Conservation (phyloP, 2,329 filamentous ascomycete genomes). For the Cadophora sp. region DNA sequence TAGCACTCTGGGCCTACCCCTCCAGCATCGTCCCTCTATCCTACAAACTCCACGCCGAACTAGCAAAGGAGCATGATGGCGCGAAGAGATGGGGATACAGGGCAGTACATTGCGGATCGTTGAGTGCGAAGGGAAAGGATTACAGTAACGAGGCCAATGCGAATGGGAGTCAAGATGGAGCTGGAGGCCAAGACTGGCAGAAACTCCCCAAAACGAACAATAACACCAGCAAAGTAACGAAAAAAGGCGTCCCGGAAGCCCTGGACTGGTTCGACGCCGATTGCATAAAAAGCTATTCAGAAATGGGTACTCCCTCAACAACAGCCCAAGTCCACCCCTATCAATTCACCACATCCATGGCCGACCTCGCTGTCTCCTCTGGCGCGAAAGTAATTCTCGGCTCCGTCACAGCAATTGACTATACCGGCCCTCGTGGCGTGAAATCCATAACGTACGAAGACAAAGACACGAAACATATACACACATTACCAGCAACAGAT, state of each 20-base stretch:
- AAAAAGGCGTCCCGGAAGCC: slow-evolving; percentile 73
- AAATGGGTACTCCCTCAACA: slow-evolving; percentile 81
- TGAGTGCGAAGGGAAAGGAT: slow-evolving; percentile 38
- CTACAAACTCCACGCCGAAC: slow-evolving; percentile 80
- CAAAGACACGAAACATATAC: slow-evolving; percentile 54
- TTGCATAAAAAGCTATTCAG: slow-evolving; percentile 72
- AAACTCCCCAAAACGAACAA: slow-evolving; percentile 66
- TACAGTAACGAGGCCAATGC: slow-evolving; percentile 4
- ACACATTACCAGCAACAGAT: slow-evolving; percentile 59
- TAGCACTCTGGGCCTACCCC: slow-evolving; percentile 93
- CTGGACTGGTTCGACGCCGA: slow-evolving; percentile 83
- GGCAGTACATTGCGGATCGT: slow-evolving; percentile 71
- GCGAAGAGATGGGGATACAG: slow-evolving; percentile 86
- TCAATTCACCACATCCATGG: slow-evolving; percentile 87
- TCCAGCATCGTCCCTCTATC: slow-evolving; percentile 82
- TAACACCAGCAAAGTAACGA: slow-evolving; percentile 55
- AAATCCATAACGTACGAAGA: slow-evolving; percentile 69
- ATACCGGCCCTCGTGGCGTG: slow-evolving; percentile 66
- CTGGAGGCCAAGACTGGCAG: slow-evolving; percentile 56
- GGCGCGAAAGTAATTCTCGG: slow-evolving; percentile 73
- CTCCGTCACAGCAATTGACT: slow-evolving; percentile 72
- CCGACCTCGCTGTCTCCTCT: slow-evolving; percentile 72
- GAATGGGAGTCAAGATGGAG: background rate
- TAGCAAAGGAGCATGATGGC: slow-evolving; percentile 85
- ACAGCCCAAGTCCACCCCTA: slow-evolving; percentile 95